phyloP scores from a whole-genome alignment of 2,329 filamentous ascomycete genomes.

The Daldinia sp. region DNA sequence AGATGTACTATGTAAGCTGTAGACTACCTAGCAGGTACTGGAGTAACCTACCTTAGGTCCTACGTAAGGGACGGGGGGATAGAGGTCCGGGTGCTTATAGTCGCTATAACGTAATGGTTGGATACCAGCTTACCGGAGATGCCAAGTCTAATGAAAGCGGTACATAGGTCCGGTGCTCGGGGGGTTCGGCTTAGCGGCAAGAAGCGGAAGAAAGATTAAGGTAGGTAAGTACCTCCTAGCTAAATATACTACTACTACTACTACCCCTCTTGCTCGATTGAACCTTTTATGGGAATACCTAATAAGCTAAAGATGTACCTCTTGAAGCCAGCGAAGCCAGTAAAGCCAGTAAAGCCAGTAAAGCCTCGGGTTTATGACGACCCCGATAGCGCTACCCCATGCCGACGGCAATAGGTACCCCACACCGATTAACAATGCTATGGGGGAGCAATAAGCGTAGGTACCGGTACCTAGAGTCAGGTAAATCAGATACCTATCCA shows the following conservation, averaged over 20 bases:
- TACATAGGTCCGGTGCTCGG: neutral
- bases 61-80: neutral
- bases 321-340: too few relatives aligned
- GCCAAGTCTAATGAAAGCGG: neutral
- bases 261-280: slow-evolving; percentile 28
- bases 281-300: slow-evolving; percentile 10
- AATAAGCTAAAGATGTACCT: neutral
- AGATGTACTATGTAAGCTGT: neutral
- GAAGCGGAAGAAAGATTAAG: slow-evolving; percentile 6
- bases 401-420: slow-evolving; percentile 3
- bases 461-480: neutral
- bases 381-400: slow-evolving; percentile 27
- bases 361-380: slow-evolving; percentile 28
- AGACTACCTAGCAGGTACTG: neutral
- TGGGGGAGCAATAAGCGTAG: neutral
- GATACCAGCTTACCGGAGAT: slow-evolving; percentile 12
- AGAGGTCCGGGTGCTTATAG: slow-evolving; percentile 12
- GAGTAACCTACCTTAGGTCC: neutral
- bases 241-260: too few relatives aligned
- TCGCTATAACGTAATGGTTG: slow-evolving; percentile 35
- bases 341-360: neutral
- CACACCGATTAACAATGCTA: slow-evolving; percentile 2
- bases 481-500: neutral
- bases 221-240: too few relatives aligned
- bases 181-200: slow-evolving; percentile 41